Evolutionary conservation across 495 filamentous ascomycete species (phyloP).

Genomic region (Xylaria curta): DNA sequence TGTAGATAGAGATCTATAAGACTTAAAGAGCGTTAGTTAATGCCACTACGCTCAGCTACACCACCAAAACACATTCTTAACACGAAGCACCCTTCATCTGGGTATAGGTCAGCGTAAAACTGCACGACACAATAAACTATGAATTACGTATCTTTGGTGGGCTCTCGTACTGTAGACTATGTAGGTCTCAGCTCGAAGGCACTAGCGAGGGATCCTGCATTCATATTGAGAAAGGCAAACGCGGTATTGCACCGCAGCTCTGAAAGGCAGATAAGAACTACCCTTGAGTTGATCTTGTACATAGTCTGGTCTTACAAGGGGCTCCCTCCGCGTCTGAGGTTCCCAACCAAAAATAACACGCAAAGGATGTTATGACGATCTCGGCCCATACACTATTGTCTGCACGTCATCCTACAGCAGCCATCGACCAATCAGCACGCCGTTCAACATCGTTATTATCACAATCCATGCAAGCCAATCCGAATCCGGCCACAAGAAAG

Average conservation of each 20-base stretch:
- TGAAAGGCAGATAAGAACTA: not conserved
- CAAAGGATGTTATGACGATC: constrained; percentile 14
- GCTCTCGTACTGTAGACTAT: too few relatives aligned
- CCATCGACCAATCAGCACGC: constrained; percentile 6
- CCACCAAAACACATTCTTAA: not conserved
- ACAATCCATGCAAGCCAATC: constrained; percentile 22
- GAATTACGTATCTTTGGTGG: not conserved
- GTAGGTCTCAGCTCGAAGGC: not conserved
- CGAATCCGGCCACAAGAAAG: constrained; percentile 12
- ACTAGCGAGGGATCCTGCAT: not conserved
- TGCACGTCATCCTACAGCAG: constrained; percentile 25
- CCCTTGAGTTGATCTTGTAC: not conserved
- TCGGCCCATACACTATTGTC: constrained; percentile 16
- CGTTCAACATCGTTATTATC: not conserved
- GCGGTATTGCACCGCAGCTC: not conserved
- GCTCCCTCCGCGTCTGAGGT: not conserved
- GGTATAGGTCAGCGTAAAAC: not conserved
- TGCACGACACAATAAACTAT: constrained; percentile 1
- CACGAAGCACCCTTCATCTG: not conserved
- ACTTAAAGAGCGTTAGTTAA: not conserved
- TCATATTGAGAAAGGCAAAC: not conserved
- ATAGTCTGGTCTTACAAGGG: not conserved
- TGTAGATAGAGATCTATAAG: not conserved
- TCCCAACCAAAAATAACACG: constrained; percentile 16
- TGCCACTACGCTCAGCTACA: constrained; percentile 15